Evolutionary conservation across 306 rosid species (phyloP).

Genomic region (Corylus avellana): DNA sequence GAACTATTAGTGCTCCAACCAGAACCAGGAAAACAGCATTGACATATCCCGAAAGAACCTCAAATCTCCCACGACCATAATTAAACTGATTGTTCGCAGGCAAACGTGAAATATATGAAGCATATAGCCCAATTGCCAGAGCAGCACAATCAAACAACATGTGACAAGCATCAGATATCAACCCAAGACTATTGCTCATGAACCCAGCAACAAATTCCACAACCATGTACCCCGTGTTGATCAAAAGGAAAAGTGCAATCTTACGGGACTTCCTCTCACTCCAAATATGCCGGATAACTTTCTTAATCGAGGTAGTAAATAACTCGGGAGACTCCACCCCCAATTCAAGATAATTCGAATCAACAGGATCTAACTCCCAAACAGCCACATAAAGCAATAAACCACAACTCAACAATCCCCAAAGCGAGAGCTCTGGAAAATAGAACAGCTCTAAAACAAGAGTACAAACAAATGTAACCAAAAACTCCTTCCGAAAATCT

Average conservation of each 20-base stretch:
- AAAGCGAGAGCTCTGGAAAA: conserved; percentile 80
- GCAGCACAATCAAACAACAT: conserved; percentile 99
- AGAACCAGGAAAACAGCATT: conserved; percentile 93
- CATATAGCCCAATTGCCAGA: conserved; percentile 89
- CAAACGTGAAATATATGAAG: conserved; percentile 87
- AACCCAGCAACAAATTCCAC: conserved; percentile 91
- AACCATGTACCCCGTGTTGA: conserved; percentile 83
- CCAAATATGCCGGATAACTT: conserved; percentile 72
- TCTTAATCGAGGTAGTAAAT: conserved; percentile 53
- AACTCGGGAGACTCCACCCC: conserved; percentile 56
- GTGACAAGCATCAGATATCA: conserved; percentile 94
- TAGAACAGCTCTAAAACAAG: conserved; percentile 73
- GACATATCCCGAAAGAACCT: conserved; percentile 83
- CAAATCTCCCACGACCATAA: conserved; percentile 92
- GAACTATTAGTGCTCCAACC: conserved; percentile 86
- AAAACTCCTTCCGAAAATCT: conserved; percentile 68
- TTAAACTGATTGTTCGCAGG: conserved; percentile 79
- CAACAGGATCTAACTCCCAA: conserved; percentile 71
- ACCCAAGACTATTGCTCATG: conserved; percentile 93
- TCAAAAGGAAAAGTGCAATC: conserved; percentile 84
- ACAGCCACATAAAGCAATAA: conserved; percentile 68
- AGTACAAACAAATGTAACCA: conserved; percentile 69
- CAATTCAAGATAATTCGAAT: conserved; percentile 37
- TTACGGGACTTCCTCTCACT: conserved; percentile 91
- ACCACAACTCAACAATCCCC: conserved; percentile 87